Percentiles rank a stretch among this genome's conserved stretches.
Evolutionary conservation across 345 rosid genomes (phyloP).

Genomic region (Eucalyptus guilfoylei): DNA sequence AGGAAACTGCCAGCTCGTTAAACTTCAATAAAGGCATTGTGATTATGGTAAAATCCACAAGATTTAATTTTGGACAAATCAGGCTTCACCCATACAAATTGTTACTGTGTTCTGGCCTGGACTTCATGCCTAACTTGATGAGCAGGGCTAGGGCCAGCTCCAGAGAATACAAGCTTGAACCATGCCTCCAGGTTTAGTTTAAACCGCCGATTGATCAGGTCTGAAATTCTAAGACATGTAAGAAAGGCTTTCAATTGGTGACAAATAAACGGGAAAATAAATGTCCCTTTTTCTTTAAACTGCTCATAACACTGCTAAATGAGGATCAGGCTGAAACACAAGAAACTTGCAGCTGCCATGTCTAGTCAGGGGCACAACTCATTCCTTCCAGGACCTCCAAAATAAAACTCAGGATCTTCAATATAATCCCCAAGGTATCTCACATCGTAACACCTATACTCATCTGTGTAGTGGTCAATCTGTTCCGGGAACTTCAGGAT

Average conservation of each 20-base stretch:
- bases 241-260: neutral
- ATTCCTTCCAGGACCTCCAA: constrained; percentile 39
- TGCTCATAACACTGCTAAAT: neutral
- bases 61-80: neutral
- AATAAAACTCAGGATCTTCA: constrained; percentile 46
- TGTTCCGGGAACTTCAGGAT: constrained; percentile 28
- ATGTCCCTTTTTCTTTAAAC: neutral
- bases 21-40: neutral
- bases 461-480: constrained; percentile 16
- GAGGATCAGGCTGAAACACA: neutral
- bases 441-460: constrained; percentile 26
- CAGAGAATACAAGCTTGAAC: neutral
- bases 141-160: neutral
- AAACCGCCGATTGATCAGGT: neutral
- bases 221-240: neutral
- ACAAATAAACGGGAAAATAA: neutral
- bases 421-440: constrained; percentile 18
- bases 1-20: neutral
- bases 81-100: neutral
- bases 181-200: neutral
- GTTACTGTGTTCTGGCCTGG: neutral
- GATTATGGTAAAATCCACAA: neutral
- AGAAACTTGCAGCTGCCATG: neutral
- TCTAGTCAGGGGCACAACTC: constrained; percentile 20
- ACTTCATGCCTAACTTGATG: neutral